These are phyloP conservation scores for Thelonectria olida DNA, from an alignment of 2,329 filamentous ascomycete genomes.

Conservation along the genomic window DNA sequence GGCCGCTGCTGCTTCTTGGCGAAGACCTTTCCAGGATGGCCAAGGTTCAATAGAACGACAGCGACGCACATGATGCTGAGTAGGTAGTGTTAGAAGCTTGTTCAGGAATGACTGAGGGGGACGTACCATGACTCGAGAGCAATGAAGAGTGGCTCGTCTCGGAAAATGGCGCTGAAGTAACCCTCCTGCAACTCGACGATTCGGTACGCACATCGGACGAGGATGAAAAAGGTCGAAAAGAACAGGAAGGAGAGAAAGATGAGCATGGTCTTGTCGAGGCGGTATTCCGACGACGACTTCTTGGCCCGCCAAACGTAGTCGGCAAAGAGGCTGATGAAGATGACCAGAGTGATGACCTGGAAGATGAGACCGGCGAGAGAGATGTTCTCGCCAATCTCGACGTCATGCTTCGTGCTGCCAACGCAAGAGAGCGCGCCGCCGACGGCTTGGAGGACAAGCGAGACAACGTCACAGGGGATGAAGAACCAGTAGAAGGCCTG, in stretches of 20 bases:
- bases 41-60: neutral
- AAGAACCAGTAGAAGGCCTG: conserved; percentile 39
- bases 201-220: conserved; percentile 66
- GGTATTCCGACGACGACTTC: conserved; percentile 39
- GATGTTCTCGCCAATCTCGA: conserved; percentile 54
- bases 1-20: neutral
- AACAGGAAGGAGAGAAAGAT: conserved; percentile 58
- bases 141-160: conserved; percentile 37
- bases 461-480: conserved; percentile 58
- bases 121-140: conserved; percentile 38
- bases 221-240: conserved; percentile 63
- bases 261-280: conserved; percentile 48
- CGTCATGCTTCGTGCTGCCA: conserved; percentile 43
- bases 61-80: neutral
- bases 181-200: conserved; percentile 67
- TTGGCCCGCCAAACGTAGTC: conserved; percentile 50
- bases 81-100: neutral
- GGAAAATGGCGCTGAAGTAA: conserved; percentile 49
- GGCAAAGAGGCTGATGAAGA: conserved; percentile 54
- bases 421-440: conserved; percentile 57
- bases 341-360: conserved; percentile 58
- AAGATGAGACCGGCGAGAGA: conserved; percentile 62
- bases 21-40: neutral
- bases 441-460: conserved; percentile 60
- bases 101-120: neutral